Conservation (phyloP, 2,329 filamentous ascomycete genomes). For the Talaromyces sp. region DNA sequence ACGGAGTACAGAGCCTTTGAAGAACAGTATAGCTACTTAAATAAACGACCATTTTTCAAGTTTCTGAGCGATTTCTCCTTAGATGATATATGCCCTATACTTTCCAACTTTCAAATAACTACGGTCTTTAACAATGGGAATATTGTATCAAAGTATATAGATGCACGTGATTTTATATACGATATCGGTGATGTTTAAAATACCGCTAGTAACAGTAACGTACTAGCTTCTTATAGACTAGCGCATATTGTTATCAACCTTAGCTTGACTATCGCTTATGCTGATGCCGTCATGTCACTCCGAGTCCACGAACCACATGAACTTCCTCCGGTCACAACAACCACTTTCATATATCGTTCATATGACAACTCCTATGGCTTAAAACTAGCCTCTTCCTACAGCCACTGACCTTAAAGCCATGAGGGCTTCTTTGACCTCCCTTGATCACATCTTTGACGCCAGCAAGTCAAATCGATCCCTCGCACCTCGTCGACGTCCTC, state of each 20-base stretch:
- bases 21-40: neutral
- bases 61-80: no score
- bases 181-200: neutral
- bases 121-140: neutral
- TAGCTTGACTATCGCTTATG: slow-evolving; percentile 6
- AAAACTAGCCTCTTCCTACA: neutral
- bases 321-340: neutral
- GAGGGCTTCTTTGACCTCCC: neutral
- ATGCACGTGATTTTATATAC: neutral
- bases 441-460: neutral
- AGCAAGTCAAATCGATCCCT: neutral
- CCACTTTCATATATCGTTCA: neutral
- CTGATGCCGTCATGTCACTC: slow-evolving; percentile 14
- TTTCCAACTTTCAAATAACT: no score
- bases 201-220: neutral
- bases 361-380: neutral
- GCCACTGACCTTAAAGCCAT: neutral
- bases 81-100: neutral
- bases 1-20: no score
- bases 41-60: neutral
- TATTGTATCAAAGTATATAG: neutral
- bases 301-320: neutral
- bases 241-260: slow-evolving; percentile 11
- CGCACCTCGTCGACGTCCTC: neutral
- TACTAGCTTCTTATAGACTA: neutral